Conservation (phyloP, 2,329 filamentous ascomycete genomes). For the Aspergillus sp. region DNA sequence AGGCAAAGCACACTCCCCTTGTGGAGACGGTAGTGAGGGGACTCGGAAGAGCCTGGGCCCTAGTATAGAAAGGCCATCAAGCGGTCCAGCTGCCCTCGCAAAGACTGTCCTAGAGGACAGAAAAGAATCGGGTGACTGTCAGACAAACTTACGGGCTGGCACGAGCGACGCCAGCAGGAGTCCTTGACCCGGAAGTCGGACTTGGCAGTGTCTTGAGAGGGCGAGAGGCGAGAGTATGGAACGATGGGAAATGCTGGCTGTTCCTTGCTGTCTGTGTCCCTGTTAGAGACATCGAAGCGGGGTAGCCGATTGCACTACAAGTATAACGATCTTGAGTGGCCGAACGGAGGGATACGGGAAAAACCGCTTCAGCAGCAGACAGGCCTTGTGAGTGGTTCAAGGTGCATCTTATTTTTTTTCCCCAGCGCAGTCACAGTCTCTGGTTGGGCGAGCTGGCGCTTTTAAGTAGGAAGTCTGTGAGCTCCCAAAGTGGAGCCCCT, state of each 20-base stretch:
- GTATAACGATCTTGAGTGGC: constrained; percentile 6
- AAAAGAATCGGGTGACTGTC: constrained; percentile 12
- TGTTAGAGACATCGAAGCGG: constrained; percentile 11
- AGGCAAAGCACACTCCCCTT: neutral
- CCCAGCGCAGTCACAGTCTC: neutral
- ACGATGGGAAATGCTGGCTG: neutral
- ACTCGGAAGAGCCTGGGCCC: neutral
- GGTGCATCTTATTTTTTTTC: neutral
- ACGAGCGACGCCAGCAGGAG: constrained; percentile 2
- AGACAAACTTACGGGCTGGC: constrained; percentile 11
- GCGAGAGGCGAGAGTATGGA: constrained; percentile 10
- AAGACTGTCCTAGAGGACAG: neutral
- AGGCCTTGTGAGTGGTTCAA: neutral
- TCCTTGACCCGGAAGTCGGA: neutral
- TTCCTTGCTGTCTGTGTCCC: constrained; percentile 7
- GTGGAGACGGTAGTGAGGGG: neutral
- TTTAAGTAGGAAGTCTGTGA: neutral
- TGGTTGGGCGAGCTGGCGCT: constrained; percentile 6
- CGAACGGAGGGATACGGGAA: constrained; percentile 8
- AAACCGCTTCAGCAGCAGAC: constrained; percentile 3
- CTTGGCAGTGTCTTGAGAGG: constrained; percentile 11
- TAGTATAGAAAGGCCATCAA: neutral
- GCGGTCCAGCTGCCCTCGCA: neutral
- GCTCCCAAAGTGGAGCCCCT: neutral
- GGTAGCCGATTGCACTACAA: constrained; percentile 6